phyloP scores from a whole-genome alignment of 1,284 basidiomycete species.

The Filobasidium uniguttulatum region DNA sequence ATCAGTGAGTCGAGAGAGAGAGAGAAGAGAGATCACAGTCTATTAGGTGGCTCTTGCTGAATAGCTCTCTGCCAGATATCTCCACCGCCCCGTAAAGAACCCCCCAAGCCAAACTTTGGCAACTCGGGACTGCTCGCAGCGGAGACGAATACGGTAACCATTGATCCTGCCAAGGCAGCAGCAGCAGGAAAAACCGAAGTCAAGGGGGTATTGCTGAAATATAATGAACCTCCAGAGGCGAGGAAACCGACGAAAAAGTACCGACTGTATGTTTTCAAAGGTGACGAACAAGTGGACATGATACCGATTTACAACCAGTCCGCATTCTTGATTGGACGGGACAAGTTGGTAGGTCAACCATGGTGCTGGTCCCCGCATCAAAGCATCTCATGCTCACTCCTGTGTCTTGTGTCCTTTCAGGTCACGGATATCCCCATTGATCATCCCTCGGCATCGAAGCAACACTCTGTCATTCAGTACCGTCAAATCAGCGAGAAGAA shows the following conservation, averaged over 20 bases:
- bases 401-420: conserved; percentile 22
- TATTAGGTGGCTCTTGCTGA: no score
- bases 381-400: background rate
- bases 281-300: conserved; percentile 77
- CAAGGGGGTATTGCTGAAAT: conserved; percentile 80
- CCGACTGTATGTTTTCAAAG: conserved; percentile 96
- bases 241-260: conserved; percentile 77
- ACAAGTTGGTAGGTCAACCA: conserved; percentile 50
- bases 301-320: conserved; percentile 85
- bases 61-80: background rate
- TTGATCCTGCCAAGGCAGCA: conserved; percentile 1
- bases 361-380: no score
- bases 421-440: conserved; percentile 75
- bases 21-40: no score
- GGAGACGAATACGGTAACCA: conserved; percentile 74
- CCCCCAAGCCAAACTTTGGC: conserved; percentile 62
- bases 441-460: conserved; percentile 95
- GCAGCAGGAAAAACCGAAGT: conserved; percentile 42
- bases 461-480: conserved; percentile 93
- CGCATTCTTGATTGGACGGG: conserved; percentile 83
- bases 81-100: conserved; percentile 5
- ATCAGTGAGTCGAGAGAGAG: background rate
- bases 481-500: conserved; percentile 73
- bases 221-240: conserved; percentile 97
- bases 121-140: conserved; percentile 84